These are phyloP conservation scores for Prunus mume DNA, from an alignment of 306 rosid genomes.

Conservation along the genomic window DNA sequence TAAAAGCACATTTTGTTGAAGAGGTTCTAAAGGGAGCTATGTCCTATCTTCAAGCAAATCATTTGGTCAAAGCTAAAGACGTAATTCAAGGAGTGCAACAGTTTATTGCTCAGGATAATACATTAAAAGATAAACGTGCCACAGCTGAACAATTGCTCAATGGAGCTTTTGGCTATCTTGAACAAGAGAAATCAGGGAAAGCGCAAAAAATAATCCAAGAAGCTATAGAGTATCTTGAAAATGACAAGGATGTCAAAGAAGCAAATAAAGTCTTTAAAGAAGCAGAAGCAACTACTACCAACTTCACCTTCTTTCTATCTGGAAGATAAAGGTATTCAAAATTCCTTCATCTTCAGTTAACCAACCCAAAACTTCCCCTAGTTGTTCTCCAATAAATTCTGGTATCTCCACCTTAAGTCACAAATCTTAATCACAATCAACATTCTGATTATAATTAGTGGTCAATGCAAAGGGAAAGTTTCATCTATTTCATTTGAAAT, in stretches of 20 bases:
- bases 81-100: no score
- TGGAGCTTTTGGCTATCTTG: no score
- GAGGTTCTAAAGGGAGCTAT: no score
- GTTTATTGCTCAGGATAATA: no score
- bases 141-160: no score
- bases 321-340: not conserved
- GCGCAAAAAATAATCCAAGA: not conserved
- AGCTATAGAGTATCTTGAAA: no score
- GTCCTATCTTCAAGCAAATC: no score
- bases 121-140: no score
- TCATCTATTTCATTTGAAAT: not conserved
- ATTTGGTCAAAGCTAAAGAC: no score
- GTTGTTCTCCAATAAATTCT: not conserved
- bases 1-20: no score
- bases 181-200: no score
- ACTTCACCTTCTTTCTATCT: not conserved
- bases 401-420: not conserved
- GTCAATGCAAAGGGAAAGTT: not conserved
- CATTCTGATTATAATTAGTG: not conserved
- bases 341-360: not conserved
- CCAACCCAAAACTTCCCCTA: not conserved
- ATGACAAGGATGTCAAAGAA: not conserved
- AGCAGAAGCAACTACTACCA: not conserved
- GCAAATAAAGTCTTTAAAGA: not conserved
- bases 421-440: not conserved